These are phyloP conservation scores for Auriscalpium microsporum DNA, from an alignment of 768 basidiomycete species.

Conservation along the genomic window DNA sequence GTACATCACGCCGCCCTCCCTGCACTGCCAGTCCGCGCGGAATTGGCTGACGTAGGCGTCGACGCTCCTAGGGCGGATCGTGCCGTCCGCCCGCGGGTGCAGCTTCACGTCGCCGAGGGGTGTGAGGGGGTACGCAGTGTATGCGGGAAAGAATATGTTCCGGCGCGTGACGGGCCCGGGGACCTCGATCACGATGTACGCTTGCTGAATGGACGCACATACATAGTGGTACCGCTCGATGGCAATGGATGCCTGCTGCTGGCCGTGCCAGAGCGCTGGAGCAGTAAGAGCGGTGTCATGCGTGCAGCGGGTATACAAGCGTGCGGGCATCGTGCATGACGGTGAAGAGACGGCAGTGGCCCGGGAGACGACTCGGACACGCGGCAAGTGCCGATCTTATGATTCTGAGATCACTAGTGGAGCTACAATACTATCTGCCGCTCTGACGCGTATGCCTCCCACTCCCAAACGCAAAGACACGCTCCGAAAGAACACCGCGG, in stretches of 20 bases:
- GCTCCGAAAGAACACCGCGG: too few species aligned
- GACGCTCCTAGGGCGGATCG: constrained; percentile 2
- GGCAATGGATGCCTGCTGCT: not conserved
- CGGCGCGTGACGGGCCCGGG: not conserved
- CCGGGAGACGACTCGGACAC: too few species aligned
- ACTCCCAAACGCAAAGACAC: too few species aligned
- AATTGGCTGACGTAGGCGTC: not conserved
- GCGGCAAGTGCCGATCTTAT: too few species aligned
- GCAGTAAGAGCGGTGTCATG: not conserved
- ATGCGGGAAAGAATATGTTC: not conserved
- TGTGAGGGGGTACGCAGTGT: constrained; percentile 3
- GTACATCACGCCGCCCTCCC: constrained; percentile 11
- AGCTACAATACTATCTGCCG: too few species aligned
- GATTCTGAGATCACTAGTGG: too few species aligned
- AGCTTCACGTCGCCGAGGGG: constrained; percentile 10
- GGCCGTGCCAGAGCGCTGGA: not conserved
- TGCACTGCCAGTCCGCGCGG: constrained; percentile 6
- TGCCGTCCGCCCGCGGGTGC: constrained; percentile 11
- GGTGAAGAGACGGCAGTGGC: too few species aligned
- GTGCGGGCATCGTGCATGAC: too few species aligned
- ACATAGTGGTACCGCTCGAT: not conserved
- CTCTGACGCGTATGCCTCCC: too few species aligned
- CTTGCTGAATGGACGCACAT: not conserved
- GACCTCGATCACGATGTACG: not conserved
- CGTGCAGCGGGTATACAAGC: too few species aligned